phyloP scores from a whole-genome alignment of 306 rosid species.

The Dryas octopetala region DNA sequence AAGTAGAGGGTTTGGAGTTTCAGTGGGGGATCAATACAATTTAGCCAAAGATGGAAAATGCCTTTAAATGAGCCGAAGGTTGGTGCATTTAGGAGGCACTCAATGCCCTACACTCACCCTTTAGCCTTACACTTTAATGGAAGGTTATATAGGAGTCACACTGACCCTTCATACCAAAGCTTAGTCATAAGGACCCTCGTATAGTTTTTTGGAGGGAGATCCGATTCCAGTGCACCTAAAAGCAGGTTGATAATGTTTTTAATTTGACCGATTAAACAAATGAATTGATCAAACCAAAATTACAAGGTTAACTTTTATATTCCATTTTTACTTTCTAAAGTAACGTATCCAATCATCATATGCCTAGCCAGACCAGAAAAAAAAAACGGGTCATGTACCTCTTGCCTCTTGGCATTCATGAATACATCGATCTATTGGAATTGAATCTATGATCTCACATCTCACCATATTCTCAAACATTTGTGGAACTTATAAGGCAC shows the following conservation, averaged over 20 bases:
- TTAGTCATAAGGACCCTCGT: not conserved
- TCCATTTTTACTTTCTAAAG: too few species aligned
- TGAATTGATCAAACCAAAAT: too few species aligned
- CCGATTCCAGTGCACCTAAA: not conserved
- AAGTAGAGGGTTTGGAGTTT: conserved; percentile 16
- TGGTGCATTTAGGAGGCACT: conserved; percentile 16
- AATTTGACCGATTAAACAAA: too few species aligned
- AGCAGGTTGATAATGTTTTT: not conserved
- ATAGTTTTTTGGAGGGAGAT: not conserved
- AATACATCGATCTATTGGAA: not conserved
- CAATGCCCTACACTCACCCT: conserved; percentile 34
- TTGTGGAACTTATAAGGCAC: not conserved
- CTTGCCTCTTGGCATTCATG: not conserved
- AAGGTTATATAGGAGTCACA: conserved; percentile 10
- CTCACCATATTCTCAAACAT: not conserved
- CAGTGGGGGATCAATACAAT: conserved; percentile 26
- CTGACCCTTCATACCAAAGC: not conserved
- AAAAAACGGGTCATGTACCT: not conserved
- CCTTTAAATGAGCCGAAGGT: conserved; percentile 25
- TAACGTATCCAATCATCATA: too few species aligned
- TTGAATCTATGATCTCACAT: not conserved
- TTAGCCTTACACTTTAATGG: conserved; percentile 12
- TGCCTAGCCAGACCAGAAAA: too few species aligned
- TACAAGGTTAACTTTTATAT: too few species aligned
- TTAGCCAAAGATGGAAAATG: conserved; percentile 43